These are phyloP conservation scores for Phlebopus sp. DNA, from an alignment of 1,284 basidiomycete genomes.

Conservation along the genomic window DNA sequence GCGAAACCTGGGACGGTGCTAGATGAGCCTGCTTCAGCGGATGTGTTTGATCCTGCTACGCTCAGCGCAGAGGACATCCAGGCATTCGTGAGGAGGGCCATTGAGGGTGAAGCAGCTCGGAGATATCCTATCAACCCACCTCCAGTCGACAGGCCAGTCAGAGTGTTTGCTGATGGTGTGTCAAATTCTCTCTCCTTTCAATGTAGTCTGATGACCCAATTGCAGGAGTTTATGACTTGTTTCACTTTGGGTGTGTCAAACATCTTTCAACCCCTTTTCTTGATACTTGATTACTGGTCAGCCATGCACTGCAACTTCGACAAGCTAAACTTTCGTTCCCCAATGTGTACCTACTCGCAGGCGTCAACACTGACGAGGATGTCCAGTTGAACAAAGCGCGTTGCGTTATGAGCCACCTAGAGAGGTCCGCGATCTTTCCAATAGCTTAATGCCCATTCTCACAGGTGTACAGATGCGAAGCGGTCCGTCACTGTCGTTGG, in stretches of 20 bases:
- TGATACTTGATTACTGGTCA: slow-evolving; percentile 31
- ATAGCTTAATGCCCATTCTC: slow-evolving; percentile 6
- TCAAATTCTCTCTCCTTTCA: slow-evolving; percentile 7
- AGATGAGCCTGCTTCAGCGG: slow-evolving; percentile 47
- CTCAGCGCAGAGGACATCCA: slow-evolving; percentile 73
- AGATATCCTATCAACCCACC: slow-evolving; percentile 85
- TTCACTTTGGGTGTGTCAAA: slow-evolving; percentile 83
- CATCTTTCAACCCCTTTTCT: slow-evolving; percentile 1
- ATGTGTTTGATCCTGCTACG: slow-evolving; percentile 61
- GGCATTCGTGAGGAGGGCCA: slow-evolving; percentile 61
- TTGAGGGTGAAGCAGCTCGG: slow-evolving; percentile 60
- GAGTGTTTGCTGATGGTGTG: slow-evolving; percentile 91
- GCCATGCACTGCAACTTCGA: slow-evolving; percentile 90
- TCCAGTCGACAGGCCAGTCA: slow-evolving; percentile 75
- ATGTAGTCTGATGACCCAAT: slow-evolving; percentile 14
- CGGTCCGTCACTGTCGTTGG: slow-evolving; percentile 93
- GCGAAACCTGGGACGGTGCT: slow-evolving; percentile 23
- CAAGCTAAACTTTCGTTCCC: slow-evolving; percentile 95
- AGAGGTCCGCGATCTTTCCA: slow-evolving; percentile 54
- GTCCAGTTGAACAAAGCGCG: slow-evolving; percentile 76
- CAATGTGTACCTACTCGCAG: slow-evolving; percentile 84
- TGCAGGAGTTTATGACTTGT: slow-evolving; percentile 86
- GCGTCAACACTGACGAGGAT: slow-evolving; percentile 83
- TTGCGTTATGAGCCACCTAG: slow-evolving; percentile 83
- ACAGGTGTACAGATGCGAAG: slow-evolving; percentile 59